Percentiles rank a stretch among this genome's conserved stretches.
Evolutionary conservation across 306 rosid genomes (phyloP).

Genomic region (Cicer arietinum): DNA sequence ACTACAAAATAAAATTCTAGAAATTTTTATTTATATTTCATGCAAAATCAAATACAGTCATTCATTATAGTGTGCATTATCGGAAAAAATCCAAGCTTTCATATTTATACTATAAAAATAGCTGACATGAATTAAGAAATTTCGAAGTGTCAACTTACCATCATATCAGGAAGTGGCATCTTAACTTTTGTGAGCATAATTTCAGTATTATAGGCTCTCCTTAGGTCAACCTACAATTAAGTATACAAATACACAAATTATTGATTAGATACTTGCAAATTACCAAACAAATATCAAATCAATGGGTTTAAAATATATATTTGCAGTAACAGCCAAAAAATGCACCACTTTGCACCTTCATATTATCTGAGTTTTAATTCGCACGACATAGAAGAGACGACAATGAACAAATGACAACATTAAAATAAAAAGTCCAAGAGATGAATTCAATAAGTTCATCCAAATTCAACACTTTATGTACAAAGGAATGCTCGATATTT

Average conservation of each 20-base stretch:
- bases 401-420: conserved; percentile 11
- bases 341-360: conserved; percentile 19
- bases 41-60: conserved; percentile 22
- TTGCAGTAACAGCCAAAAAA: conserved; percentile 26
- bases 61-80: conserved; percentile 10
- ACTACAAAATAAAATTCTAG: conserved; percentile 26
- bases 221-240: conserved; percentile 71
- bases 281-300: conserved; percentile 25
- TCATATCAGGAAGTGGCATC: conserved; percentile 99
- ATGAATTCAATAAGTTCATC: not conserved
- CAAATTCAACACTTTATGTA: not conserved
- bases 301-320: conserved; percentile 29
- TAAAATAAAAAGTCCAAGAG: conserved; percentile 19
- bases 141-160: conserved; percentile 66
- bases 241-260: conserved; percentile 27
- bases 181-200: conserved; percentile 98
- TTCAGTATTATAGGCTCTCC: conserved; percentile 94
- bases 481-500: conserved; percentile 25
- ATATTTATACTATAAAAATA: conserved; percentile 17
- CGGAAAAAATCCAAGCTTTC: conserved; percentile 48
- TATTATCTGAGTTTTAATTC: conserved; percentile 11
- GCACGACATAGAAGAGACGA: conserved; percentile 3
- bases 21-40: conserved; percentile 21
- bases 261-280: conserved; percentile 36
- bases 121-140: conserved; percentile 35